phyloP scores from a whole-genome alignment of 2,329 filamentous ascomycete species.

The Lachnellula occidentalis region DNA sequence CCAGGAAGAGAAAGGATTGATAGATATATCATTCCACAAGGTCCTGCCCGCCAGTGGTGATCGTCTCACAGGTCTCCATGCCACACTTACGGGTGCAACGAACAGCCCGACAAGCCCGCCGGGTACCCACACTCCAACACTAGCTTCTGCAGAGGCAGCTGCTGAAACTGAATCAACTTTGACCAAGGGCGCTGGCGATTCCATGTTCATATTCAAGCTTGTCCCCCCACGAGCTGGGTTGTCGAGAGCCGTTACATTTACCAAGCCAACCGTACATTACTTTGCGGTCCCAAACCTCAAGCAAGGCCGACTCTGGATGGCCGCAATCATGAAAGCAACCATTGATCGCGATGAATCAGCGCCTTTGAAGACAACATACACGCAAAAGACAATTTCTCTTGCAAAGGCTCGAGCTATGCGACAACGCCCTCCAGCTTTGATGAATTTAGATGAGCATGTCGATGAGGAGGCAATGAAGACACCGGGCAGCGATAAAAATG shows the following conservation, averaged over 20 bases:
- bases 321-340: slow-evolving; percentile 95
- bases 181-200: slow-evolving; percentile 45
- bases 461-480: slow-evolving; percentile 29
- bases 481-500: slow-evolving; percentile 27
- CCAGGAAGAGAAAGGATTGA: slow-evolving; percentile 86
- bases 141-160: slow-evolving; percentile 39
- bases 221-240: slow-evolving; percentile 83
- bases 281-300: slow-evolving; percentile 91
- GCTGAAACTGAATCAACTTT: slow-evolving; percentile 33
- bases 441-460: slow-evolving; percentile 56
- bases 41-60: slow-evolving; percentile 95
- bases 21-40: slow-evolving; percentile 95
- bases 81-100: slow-evolving; percentile 83
- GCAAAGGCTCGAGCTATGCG: slow-evolving; percentile 82
- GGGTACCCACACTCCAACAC: slow-evolving; percentile 41
- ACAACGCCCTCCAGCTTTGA: slow-evolving; percentile 82
- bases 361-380: slow-evolving; percentile 84
- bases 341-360: slow-evolving; percentile 85
- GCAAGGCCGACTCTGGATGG: slow-evolving; percentile 94
- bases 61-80: slow-evolving; percentile 82
- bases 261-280: slow-evolving; percentile 94
- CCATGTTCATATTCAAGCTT: slow-evolving; percentile 97
- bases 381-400: slow-evolving; percentile 93
- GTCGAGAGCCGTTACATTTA: slow-evolving; percentile 91
- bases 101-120: slow-evolving; percentile 51